Evolutionary conservation across 306 rosid genomes (phyloP), one percentile per base, ranked within the genome.

Genomic region (Boehmeria nivea): DNA sequence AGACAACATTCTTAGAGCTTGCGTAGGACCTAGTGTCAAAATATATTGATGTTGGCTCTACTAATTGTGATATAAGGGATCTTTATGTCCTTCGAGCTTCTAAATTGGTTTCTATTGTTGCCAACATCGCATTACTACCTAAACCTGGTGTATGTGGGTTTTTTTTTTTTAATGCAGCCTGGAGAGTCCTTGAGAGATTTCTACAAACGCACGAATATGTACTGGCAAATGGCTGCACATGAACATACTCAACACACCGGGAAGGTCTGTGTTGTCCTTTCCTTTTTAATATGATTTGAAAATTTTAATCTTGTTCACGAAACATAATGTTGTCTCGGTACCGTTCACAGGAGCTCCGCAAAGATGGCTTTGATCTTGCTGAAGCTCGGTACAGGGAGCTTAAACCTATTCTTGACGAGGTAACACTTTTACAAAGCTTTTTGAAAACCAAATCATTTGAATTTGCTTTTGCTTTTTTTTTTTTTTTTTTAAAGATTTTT

Each of bases 201-300:
- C 80, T 91, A 87, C 64, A 80, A 20, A 46, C 96, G 95, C 72
- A 91, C 99, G 55, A 84, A 84, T 77, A 11, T 91, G 73, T 91
- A 91, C 82, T 91, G 99, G 99, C 96, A 91, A 81, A 91, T 91
- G 99, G 99, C 99, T n/a, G 96, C 99, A 57, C 96, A 91, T 20
- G 99, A 91, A 56, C 96, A 91, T 64, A 91, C 96, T 44, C 99
- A 91, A 70, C 99, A 91, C 76, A 87, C 98, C 55, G 98, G 98
- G 68, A 91, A 91, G 77, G 95, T 87, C 36, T 25, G 75, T 23
- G 33, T 24, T 28, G 28, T 24, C 17, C n/a, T 25, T 52, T 22
- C 46, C 59, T n/a, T 57, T 17, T 20, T 37, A 39, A 15, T 23
- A 2, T 4, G 36, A 4, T 31, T 2, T 31, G 59, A 58, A 37